Evolutionary conservation across 1,284 basidiomycete species (phyloP), one percentile per base, ranked within the genome.

Genomic region (Austroboletus olivaceoglutinosus): DNA sequence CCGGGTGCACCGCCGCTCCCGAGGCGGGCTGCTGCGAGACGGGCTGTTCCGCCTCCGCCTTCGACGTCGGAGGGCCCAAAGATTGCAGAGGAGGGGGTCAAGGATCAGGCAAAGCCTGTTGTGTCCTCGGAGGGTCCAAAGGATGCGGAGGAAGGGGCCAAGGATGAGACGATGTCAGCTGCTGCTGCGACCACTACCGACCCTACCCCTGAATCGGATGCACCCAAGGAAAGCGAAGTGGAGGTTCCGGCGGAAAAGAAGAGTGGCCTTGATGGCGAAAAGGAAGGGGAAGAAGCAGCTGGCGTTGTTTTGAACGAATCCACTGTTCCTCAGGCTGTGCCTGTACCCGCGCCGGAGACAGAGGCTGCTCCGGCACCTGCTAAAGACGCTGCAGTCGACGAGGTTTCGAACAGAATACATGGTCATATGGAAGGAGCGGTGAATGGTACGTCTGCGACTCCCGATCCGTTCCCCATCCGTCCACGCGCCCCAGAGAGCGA

Each of bases 21-120:
- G 18, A 58, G 57, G 33, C 54, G 68, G 10, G 66, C 68, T 3
- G 44, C 68, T 37, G 65, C 67, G 2, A 57, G 66, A 43, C 58
- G 67, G 27, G 53, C 48, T 11, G 62, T 53, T 12, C 64, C 66
- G 12, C 34, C 50, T 4, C 65, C 54, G 0, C 65, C 66, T 7
- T 29, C 55, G 8, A 30, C 52, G 25, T 23, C 41, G 2, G 38
- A 13, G n/a, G 38, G 18, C 12, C 27, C 22, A 3, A 54, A 45
- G 13, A 22, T 11, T 33, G n/a, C 16, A 3, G 48, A 12, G 16
- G 12, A 16, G 6, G 12, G 12, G 5, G 12, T 2, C 11, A 33
- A 33, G 31, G 12, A 33, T 6, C 10, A 33, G 12, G 31, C 10
- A 11, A 25, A 8, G 25, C 9, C 9, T 1, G 16, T 46, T 4